Percentiles rank a stretch among this genome's conserved stretches.
phyloP scores from a whole-genome alignment of 768 basidiomycete genomes.

The Russula lepida region DNA sequence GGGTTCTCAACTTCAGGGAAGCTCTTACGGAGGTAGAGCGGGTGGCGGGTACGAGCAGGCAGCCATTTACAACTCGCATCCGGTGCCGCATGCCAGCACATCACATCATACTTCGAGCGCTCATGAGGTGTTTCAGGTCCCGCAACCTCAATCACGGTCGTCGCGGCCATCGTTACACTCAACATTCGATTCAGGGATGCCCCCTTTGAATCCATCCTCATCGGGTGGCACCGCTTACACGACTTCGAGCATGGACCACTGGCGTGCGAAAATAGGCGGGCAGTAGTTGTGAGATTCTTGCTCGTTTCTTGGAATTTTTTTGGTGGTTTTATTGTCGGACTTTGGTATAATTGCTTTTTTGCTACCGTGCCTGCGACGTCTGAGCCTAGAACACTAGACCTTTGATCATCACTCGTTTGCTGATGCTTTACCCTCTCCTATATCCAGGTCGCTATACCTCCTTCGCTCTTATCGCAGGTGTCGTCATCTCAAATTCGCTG shows the following conservation, averaged over 20 bases:
- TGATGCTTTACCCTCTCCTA: neutral
- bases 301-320: neutral
- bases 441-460: slow-evolving; percentile 1
- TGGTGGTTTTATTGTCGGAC: neutral
- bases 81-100: slow-evolving; percentile 6
- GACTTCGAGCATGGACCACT: slow-evolving; percentile 10
- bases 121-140: slow-evolving; percentile 12
- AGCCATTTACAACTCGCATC: slow-evolving; percentile 10
- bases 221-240: slow-evolving; percentile 3
- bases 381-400: slow-evolving; percentile 3
- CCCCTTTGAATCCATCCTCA: neutral
- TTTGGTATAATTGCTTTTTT: slow-evolving; percentile 13
- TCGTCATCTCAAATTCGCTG: slow-evolving; percentile 6
- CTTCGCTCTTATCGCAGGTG: slow-evolving; percentile 9
- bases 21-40: slow-evolving; percentile 10
- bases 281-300: neutral
- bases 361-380: slow-evolving; percentile 5
- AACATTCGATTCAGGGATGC: slow-evolving; percentile 7
- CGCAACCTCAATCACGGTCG: slow-evolving; percentile 8
- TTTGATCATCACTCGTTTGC: neutral
- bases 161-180: slow-evolving; percentile 11
- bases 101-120: neutral
- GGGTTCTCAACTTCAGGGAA: slow-evolving; percentile 11
- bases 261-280: slow-evolving; percentile 17
- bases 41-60: slow-evolving; percentile 16